Evolutionary conservation across 495 filamentous ascomycete species (phyloP), one percentile per base, ranked within the genome.

Genomic region (Penicillium verhagenii): DNA sequence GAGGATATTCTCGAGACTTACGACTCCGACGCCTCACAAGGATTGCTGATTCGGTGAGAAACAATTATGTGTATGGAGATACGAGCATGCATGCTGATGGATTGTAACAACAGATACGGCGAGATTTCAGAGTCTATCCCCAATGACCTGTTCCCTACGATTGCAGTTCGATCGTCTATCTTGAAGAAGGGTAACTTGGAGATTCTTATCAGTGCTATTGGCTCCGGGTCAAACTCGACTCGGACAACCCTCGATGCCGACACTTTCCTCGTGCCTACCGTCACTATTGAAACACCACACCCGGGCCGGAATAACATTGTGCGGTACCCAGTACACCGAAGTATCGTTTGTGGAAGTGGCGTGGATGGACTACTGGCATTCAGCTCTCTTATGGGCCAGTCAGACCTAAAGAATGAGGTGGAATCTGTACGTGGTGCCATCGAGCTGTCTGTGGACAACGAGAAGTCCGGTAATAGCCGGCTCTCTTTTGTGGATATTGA

Each of bases 251-350:
- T 84, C 9, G 70, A 71, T 8, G 69, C 70, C 14, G 74, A 79
- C 24, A 74, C 70, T 14, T 76, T 90, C 33, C 80, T 96, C 9
- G 85, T 88, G 33, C 92, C 92, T 3, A 82, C 81, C 3, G 79
- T 94, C 31, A 84, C 87, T 13, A 85, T 88, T 21, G 81, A 80
- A 10, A 81, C 76, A 11, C 86, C 86, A 39, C 71, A 74, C 43
- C 79, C 76, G 10, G 85, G 83, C 14, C 79, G 80, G 51, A 74
- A 82, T 43, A 81, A 81, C 20, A 69, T 86, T 33, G 75, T 96
- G 10, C 83, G 84, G 9, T 90, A 92, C 50, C 92, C 94, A 0
- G 90, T 96, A 14, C 94, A 98, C 60, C 88, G 86, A 67, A 82
- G 86, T 9, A 68, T 97, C 21, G 57, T 97, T 13, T 84, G 95